Evolutionary conservation across 1,284 basidiomycete species (phyloP), one percentile per base, ranked within the genome.

Genomic region (Xerocomus minutiporus): DNA sequence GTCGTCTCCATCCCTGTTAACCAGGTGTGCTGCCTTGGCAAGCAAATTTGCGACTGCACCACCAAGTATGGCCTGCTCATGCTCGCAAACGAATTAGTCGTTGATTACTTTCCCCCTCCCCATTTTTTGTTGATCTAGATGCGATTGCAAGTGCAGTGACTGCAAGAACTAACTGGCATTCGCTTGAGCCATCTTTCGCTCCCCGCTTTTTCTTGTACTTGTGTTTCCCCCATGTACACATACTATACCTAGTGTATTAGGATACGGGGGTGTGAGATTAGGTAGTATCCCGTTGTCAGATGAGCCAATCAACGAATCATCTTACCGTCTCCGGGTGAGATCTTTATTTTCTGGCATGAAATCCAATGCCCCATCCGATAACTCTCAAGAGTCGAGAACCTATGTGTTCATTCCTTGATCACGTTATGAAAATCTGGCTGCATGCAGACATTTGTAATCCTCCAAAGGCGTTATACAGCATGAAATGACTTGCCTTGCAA

Each of bases 151-250:
- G 25, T 61, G 60, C 42, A 7, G 47, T 23, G 60, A 56, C 39
- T 61, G 60, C 62, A 61, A 58, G 50, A 58, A 63, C 49, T 61
- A 51, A 46, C 28, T 3, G 20, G 13, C 15, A 42, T 23, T 23
- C 20, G 20, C 38, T 13, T 20, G 17, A 8, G 5, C 9, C 39
- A 4, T 41, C 11, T 41, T 40, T 20, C 38, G 11, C 13, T 25
- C 4, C 31, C 11, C 39, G 5, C 20, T 9, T 25, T 41, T 23
- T 41, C 9, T 12, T 23, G 15, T 15, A 8, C 34, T 23, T 41
- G 39, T 25, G 6, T 41, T 41, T 41, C 11, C 25, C 7, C 39
- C 25, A 23, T 20, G 38, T 40, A 13, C 26, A 23, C 20, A 12
- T 41, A 41, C 39, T 17, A 20, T 20, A 20, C 20, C 5, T 25